These are phyloP conservation scores for Triangularia setosa DNA, from an alignment of 2,329 filamentous ascomycete genomes.

Conservation along the genomic window DNA sequence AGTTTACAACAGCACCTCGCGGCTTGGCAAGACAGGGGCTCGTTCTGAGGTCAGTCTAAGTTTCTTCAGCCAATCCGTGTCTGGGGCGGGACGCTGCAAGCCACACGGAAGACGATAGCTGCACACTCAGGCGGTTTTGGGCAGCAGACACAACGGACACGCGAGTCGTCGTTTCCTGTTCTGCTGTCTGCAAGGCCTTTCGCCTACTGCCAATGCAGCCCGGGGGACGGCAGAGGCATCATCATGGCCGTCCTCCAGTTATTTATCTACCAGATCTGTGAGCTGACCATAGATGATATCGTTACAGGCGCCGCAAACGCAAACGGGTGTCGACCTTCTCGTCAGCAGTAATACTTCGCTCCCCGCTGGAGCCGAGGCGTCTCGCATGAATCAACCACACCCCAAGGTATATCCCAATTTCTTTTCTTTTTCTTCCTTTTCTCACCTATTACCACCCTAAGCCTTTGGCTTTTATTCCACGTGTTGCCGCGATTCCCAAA, in stretches of 20 bases:
- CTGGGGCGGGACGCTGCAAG: constrained; percentile 19
- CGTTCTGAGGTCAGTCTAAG: constrained; percentile 26
- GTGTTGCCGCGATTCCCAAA: neutral
- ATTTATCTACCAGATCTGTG: neutral
- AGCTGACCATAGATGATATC: constrained; percentile 21
- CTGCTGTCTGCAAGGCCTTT: constrained; percentile 7
- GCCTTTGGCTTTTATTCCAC: neutral
- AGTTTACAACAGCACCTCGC: constrained; percentile 15
- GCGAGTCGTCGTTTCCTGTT: neutral
- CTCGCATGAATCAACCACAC: constrained; percentile 45
- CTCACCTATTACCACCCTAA: neutral
- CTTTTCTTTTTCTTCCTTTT: constrained; percentile 9
- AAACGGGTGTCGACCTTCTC: constrained; percentile 28
- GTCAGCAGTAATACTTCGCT: constrained; percentile 33
- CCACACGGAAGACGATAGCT: constrained; percentile 18
- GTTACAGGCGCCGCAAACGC: constrained; percentile 25
- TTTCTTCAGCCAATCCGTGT: constrained; percentile 23
- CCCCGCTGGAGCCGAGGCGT: constrained; percentile 34
- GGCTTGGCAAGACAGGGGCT: constrained; percentile 32
- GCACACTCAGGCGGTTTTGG: constrained; percentile 16
- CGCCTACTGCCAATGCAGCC: neutral
- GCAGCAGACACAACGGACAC: constrained; percentile 10
- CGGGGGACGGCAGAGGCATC: constrained; percentile 8
- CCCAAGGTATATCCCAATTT: constrained; percentile 37
- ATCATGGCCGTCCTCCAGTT: neutral